Evolutionary conservation across 2,329 filamentous ascomycete species (phyloP).

Genomic region (Aspergillus ustus): DNA sequence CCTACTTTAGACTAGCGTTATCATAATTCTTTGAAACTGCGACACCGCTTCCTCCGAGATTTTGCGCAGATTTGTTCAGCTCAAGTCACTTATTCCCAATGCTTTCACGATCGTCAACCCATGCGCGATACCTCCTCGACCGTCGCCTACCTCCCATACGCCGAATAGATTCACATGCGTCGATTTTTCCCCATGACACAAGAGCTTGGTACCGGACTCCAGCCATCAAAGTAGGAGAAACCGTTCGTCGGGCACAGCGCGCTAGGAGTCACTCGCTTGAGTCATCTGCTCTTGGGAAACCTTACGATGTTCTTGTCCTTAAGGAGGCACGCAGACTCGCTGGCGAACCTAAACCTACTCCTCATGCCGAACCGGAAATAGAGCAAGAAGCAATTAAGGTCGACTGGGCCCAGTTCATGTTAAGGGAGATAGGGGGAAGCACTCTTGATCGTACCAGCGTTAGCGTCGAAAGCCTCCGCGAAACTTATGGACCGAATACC

Average conservation of each 20-base stretch:
- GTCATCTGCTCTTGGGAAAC: conserved; percentile 38
- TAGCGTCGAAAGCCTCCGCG: conserved; percentile 34
- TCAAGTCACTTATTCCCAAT: conserved; percentile 25
- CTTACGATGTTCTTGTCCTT: conserved; percentile 44
- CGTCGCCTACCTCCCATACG: conserved; percentile 21
- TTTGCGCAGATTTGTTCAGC: conserved; percentile 5
- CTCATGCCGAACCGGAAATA: not conserved
- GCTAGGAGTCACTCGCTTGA: no score
- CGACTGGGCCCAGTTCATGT: conserved; percentile 26
- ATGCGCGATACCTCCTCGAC: conserved; percentile 29
- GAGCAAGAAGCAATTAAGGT: not conserved
- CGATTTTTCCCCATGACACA: conserved; percentile 19
- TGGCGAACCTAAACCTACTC: not conserved
- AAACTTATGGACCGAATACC: conserved; percentile 27
- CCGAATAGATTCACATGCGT: conserved; percentile 12
- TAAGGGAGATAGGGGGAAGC: conserved; percentile 16
- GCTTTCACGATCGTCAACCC: conserved; percentile 30
- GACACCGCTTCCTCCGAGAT: not conserved
- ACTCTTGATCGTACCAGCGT: not conserved
- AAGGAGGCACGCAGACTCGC: conserved; percentile 27
- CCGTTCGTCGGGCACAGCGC: no score
- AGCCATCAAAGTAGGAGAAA: conserved; percentile 11
- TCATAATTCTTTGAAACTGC: conserved; percentile 10
- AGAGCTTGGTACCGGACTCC: conserved; percentile 28
- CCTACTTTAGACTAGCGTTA: conserved; percentile 3